Conservation (phyloP, 306 rosid species). For the Cyclanthera cordifolia region DNA sequence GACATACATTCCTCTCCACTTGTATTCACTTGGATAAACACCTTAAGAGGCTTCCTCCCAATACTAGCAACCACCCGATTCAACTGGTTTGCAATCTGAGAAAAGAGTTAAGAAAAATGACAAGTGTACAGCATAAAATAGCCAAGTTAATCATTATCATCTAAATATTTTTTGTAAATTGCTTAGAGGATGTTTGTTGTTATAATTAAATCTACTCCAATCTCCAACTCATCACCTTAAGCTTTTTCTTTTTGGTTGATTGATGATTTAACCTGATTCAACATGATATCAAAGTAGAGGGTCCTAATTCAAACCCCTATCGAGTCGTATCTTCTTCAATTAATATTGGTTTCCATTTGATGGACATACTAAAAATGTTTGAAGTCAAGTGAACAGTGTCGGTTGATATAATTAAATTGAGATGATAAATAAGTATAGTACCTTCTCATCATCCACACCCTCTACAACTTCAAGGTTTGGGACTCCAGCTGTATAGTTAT, state of each 20-base stretch:
- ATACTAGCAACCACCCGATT: conserved; percentile 50
- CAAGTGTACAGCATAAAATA: background rate
- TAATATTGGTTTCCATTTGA: too few species aligned
- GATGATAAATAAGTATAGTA: conserved; percentile 3
- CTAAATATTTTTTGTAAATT: background rate
- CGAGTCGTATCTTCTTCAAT: too few species aligned
- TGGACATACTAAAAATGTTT: too few species aligned
- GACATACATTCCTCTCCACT: conserved; percentile 86
- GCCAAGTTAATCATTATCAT: background rate
- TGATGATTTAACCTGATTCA: too few species aligned
- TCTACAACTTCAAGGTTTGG: conserved; percentile 76
- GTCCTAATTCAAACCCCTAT: too few species aligned
- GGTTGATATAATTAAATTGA: too few species aligned
- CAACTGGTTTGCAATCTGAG: conserved; percentile 73
- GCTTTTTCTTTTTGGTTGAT: too few species aligned
- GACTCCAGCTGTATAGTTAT: conserved; percentile 44
- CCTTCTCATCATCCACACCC: conserved; percentile 82
- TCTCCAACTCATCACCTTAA: too few species aligned
- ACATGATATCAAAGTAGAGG: too few species aligned
- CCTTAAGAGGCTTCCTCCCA: conserved; percentile 74
- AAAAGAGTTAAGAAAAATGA: background rate
- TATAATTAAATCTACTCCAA: too few species aligned
- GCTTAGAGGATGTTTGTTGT: too few species aligned
- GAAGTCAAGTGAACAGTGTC: too few species aligned
- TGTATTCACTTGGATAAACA: conserved; percentile 87